Conservation (phyloP, 345 rosid species). For the Arabis alpina region DNA sequence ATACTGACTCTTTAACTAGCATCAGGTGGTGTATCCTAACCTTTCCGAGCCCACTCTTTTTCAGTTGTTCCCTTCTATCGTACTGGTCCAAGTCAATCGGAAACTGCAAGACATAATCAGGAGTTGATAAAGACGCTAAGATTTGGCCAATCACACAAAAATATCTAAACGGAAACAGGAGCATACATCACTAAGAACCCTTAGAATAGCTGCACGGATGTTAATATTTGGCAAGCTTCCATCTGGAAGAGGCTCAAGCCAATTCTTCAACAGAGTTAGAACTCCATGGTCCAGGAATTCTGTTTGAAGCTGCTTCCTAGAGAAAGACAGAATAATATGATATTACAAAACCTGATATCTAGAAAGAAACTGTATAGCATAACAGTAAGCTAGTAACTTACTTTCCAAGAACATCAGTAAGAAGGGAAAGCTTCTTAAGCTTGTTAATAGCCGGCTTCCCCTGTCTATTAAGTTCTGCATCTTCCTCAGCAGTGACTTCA, state of each 20-base stretch:
- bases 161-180: neutral
- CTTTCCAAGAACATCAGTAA: conserved; percentile 92
- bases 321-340: conserved; percentile 8
- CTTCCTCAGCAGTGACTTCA: conserved; percentile 93
- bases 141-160: conserved; percentile 7
- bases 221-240: conserved; percentile 96
- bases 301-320: conserved; percentile 95
- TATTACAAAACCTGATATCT: neutral
- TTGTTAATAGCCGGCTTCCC: conserved; percentile 94
- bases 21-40: conserved; percentile 44
- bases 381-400: conserved; percentile 47
- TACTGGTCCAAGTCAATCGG: conserved; percentile 95
- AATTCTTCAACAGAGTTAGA: conserved; percentile 75
- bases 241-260: conserved; percentile 99
- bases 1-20: neutral
- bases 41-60: conserved; percentile 98
- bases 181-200: conserved; percentile 77
- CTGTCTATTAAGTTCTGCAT: conserved; percentile 78
- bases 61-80: conserved; percentile 92
- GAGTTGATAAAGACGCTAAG: conserved; percentile 9
- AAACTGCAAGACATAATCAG: conserved; percentile 56
- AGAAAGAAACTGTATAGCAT: neutral
- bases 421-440: conserved; percentile 89
- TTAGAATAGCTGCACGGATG: conserved; percentile 87
- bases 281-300: conserved; percentile 98